A percentile compares a stretch with the other conserved stretches of the same genome.
These are phyloP conservation scores for Camellia granthamiana DNA, from an alignment of 148 eudicot genomes.

Conservation along the genomic window DNA sequence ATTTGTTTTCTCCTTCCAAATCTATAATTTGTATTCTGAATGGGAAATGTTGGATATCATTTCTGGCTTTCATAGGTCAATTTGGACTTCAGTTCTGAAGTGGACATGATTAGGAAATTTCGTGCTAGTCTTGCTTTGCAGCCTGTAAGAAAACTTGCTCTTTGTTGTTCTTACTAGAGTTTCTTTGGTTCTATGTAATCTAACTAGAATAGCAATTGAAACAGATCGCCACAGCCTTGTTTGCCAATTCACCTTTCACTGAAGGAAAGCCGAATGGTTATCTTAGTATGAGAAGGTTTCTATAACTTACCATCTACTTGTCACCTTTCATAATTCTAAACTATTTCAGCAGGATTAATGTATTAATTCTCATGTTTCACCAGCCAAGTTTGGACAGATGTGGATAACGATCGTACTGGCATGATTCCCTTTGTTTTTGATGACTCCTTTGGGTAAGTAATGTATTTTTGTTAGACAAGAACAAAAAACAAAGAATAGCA, in stretches of 20 bases:
- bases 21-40: background rate
- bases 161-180: constrained; percentile 10
- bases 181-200: constrained; percentile 18
- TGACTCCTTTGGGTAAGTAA: constrained; percentile 79
- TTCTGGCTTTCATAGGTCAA: constrained; percentile 58
- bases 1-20: background rate
- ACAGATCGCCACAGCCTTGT: constrained; percentile 95
- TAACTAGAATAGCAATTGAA: constrained; percentile 25
- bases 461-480: background rate
- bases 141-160: constrained; percentile 52
- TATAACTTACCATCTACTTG: constrained; percentile 10
- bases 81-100: constrained; percentile 93
- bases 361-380: constrained; percentile 13
- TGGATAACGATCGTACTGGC: constrained; percentile 80
- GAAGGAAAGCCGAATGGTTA: constrained; percentile 98
- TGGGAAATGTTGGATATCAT: constrained; percentile 1
- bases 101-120: constrained; percentile 91
- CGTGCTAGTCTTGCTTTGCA: constrained; percentile 97
- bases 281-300: constrained; percentile 94
- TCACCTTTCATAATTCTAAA: background rate
- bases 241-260: constrained; percentile 97
- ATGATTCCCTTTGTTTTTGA: constrained; percentile 98
- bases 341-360: constrained; percentile 9
- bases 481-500: background rate
- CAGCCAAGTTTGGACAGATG: constrained; percentile 93